Evolutionary conservation across 768 basidiomycete species (phyloP).

Genomic region (Amanita muscaria): DNA sequence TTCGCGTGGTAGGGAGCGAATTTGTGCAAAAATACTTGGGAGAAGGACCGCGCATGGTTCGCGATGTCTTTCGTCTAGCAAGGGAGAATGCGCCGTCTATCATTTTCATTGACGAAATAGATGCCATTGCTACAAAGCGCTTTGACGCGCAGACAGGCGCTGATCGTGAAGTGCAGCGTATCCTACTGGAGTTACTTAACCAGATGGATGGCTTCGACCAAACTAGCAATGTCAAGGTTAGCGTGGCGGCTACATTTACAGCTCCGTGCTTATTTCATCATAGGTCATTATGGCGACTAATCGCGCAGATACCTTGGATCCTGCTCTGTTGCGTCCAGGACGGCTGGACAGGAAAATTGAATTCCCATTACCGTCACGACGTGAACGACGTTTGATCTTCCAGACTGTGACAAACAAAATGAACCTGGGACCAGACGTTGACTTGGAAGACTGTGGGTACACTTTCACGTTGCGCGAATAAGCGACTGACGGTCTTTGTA

Average conservation of each 20-base stretch:
- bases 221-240: conserved; percentile 93
- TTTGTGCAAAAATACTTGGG: conserved; percentile 99
- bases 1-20: conserved; percentile 95
- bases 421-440: conserved; percentile 96
- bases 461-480: neutral
- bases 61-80: conserved; percentile 96
- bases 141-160: conserved; percentile 99
- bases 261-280: conserved; percentile 2
- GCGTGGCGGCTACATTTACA: conserved; percentile 10
- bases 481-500: conserved; percentile 22
- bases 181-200: conserved; percentile 90
- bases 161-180: conserved; percentile 97
- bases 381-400: conserved; percentile 96
- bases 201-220: conserved; percentile 99
- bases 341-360: conserved; percentile 98
- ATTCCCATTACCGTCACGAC: conserved; percentile 88
- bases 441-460: conserved; percentile 90
- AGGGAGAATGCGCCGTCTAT: conserved; percentile 96
- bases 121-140: conserved; percentile 98
- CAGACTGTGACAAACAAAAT: conserved; percentile 96
- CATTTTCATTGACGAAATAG: conserved; percentile 98
- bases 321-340: conserved; percentile 93
- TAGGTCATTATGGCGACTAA: conserved; percentile 99
- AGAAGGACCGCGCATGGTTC: conserved; percentile 99
- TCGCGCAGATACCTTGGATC: conserved; percentile 95